These are phyloP conservation scores for Saturnispora silvae DNA, from an alignment of 805 yeast species.

Conservation along the genomic window DNA sequence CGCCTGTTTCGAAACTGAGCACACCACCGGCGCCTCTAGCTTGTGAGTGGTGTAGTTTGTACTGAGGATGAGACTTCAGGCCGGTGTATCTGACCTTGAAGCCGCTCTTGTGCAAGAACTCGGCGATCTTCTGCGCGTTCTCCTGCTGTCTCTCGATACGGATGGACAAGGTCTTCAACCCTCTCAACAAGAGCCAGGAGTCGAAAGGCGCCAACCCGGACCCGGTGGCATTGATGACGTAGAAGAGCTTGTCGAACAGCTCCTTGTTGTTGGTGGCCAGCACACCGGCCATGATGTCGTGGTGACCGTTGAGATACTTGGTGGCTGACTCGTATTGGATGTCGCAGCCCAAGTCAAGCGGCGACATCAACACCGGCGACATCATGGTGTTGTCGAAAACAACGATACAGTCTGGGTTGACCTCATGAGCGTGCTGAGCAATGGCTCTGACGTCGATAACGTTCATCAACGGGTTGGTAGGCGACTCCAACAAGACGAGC, in stretches of 20 bases:
- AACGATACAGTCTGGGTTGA: slow-evolving; percentile 57
- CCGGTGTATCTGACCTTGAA: slow-evolving; percentile 84
- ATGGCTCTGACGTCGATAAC: slow-evolving; percentile 70
- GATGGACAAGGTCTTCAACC: slow-evolving; percentile 78
- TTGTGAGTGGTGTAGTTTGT: slow-evolving; percentile 65
- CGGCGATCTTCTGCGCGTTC: slow-evolving; percentile 67
- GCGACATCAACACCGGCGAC: slow-evolving; percentile 81
- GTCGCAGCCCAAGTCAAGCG: slow-evolving; percentile 79
- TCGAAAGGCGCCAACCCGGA: slow-evolving; percentile 90
- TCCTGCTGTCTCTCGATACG: slow-evolving; percentile 82
- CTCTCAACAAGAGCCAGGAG: slow-evolving; percentile 80
- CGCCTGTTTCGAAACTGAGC: slow-evolving; percentile 79
- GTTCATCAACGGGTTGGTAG: slow-evolving; percentile 88
- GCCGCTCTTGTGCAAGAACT: slow-evolving; percentile 56
- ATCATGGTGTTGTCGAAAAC: slow-evolving; percentile 96
- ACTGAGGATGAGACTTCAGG: slow-evolving; percentile 67
- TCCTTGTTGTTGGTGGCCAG: slow-evolving; percentile 57
- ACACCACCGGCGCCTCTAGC: slow-evolving; percentile 87
- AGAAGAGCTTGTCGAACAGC: slow-evolving; percentile 60
- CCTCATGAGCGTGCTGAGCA: slow-evolving; percentile 52
- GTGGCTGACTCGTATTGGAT: slow-evolving; percentile 92
- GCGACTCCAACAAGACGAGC: slow-evolving; percentile 79
- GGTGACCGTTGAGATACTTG: slow-evolving; percentile 88
- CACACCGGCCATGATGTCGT: slow-evolving; percentile 94
- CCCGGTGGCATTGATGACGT: slow-evolving; percentile 81